Evolutionary conservation across 345 rosid species (phyloP), one percentile per base, ranked within the genome.

Genomic region (Sisymbrium altissimum): DNA sequence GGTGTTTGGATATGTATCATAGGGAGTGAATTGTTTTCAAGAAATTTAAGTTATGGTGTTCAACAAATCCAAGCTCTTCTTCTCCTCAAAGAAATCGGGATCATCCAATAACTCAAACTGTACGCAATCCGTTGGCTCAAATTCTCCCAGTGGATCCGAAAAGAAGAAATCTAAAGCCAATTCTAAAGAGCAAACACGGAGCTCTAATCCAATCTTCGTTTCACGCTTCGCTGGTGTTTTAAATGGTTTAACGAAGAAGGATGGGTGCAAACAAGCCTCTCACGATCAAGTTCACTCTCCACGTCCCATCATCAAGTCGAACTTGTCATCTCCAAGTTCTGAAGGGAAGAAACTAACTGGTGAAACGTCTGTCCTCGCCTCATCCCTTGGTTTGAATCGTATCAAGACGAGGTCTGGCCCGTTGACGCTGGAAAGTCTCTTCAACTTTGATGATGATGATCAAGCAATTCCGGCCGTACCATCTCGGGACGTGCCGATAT

Each of bases 341-440:
- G 69, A 71, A 43, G 66, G 71, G 29, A 84, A 77, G 77, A 83
- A 80, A 64, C 70, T 43, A 49, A 50, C 15, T 25, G 65, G 57
- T 15, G 65, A 56, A 58, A 46, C 58, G 38, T 89, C 93, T 9
- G 3, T 3, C 25, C 3, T 23, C 25, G 25, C 25, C 25, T 23
- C 25, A 23, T 23, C 25, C 3, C 70, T 93, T 30, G 96, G 93
- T 27, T 69, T 93, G 67, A 89, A 88, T 54, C 82, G 81, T 78
- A 91, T 86, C 41, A 93, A 91, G 82, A 93, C 98, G 33, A 77
- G 96, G 68, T 91, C 97, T 0, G 89, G 90, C 7, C 95, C 97
- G 3, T 80, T 89, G 87, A 92, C 94, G 4, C 87, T 83, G 73
- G 96, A 93, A 75, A 85, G 82, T 48, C 89, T 84, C 40, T 91